Evolutionary conservation across 75 land plant species (phyloP).

Genomic region (Cryptomeria japonica): DNA sequence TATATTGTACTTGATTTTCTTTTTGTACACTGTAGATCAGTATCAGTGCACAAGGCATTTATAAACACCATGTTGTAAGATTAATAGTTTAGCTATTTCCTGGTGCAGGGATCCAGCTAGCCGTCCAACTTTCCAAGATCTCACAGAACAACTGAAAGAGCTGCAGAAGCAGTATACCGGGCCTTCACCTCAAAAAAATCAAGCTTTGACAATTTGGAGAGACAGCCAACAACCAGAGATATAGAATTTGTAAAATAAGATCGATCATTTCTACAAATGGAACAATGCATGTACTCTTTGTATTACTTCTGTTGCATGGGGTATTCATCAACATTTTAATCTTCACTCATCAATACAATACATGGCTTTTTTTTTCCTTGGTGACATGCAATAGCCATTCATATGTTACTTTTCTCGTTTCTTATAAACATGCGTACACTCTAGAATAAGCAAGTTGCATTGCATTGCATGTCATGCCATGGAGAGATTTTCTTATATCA

Average conservation of each 20-base stretch:
- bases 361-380: neutral
- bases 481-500: neutral
- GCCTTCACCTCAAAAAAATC: slow-evolving; percentile 18
- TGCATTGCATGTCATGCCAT: neutral
- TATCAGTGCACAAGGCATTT: neutral
- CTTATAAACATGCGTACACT: neutral
- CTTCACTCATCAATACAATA: neutral
- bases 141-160: slow-evolving; percentile 57
- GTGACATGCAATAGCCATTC: neutral
- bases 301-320: neutral
- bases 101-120: slow-evolving; percentile 52
- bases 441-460: neutral
- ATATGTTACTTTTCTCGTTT: neutral
- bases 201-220: neutral
- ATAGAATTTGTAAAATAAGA: neutral
- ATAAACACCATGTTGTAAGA: neutral
- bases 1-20: neutral
- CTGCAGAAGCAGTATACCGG: slow-evolving; percentile 39
- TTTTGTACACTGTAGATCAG: neutral
- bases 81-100: neutral
- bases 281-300: neutral
- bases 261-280: neutral
- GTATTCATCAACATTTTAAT: neutral
- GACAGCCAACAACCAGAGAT: neutral
- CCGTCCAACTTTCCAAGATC: slow-evolving; percentile 77